These are phyloP conservation scores for Auxenochlorella pyrenoidosa DNA, from an alignment of 139 green algal genomes.

Conservation along the genomic window DNA sequence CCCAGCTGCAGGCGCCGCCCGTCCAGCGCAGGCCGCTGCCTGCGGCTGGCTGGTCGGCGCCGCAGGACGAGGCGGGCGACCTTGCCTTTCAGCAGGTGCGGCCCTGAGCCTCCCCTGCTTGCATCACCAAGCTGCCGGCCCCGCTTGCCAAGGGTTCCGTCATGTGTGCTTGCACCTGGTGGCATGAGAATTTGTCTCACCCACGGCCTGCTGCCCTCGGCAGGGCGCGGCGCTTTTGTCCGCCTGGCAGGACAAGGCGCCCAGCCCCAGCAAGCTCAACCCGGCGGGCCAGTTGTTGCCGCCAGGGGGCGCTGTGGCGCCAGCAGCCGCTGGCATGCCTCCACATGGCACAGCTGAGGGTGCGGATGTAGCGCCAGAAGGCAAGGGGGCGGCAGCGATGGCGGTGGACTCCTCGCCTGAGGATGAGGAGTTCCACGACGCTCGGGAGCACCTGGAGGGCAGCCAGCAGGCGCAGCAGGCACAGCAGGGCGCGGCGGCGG, in stretches of 20 bases:
- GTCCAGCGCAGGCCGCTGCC: background rate
- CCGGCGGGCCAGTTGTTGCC: background rate
- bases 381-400: too few relatives aligned
- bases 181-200: too few relatives aligned
- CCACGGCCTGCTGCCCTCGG: background rate
- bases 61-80: background rate
- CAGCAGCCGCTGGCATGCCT: background rate
- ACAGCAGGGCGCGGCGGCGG: background rate
- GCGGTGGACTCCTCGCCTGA: background rate
- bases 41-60: background rate
- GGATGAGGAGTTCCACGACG: conserved; percentile 26
- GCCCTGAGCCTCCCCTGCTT: too few relatives aligned
- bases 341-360: background rate
- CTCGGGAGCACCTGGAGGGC: conserved; percentile 11
- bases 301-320: background rate
- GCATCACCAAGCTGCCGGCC: background rate
- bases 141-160: background rate
- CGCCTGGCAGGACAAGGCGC: conserved; percentile 13
- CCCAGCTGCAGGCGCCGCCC: too few relatives aligned
- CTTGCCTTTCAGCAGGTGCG: conserved; percentile 12
- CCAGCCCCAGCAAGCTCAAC: conserved; percentile 7
- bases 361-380: background rate
- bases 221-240: conserved; percentile 5
- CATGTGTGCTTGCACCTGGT: background rate
- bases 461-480: background rate